Base-by-base conservation (phyloP, 805 yeast species). In the Wickerhamomyces queroliae region DNA sequence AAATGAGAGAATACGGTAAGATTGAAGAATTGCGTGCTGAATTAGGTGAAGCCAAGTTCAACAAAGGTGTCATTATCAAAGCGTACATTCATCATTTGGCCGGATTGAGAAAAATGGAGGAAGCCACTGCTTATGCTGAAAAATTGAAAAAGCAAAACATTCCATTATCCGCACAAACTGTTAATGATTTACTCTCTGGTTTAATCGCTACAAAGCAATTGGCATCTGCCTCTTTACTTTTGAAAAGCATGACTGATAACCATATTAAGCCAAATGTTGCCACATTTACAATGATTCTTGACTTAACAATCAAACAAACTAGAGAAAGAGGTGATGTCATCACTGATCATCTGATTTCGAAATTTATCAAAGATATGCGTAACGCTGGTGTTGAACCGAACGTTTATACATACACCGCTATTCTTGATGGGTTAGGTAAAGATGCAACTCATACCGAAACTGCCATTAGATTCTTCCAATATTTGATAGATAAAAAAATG, bases 231-330 rank as follows among this genome's bases (percentile, higher is more conserved):
- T 63, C 64, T n/a, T 66, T 63, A n/a, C 63, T 75, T 12, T 57
- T 82, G 31, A 62, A 67, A 25, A 62, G 63, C 42, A 71, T 80
- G 76, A 54, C 52, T 29, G 55, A 55, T 24, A 42, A 62, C 20
- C 54, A 61, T 3, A 56, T 80, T 19, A 50, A 64, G 27, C 82
- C 83, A 21, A 85, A 79, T 53, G 66, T 77, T 34, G 77, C 77
- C 15, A 80, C 90, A 2, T 76, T 76, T 58, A 72, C 89, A 4
- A 70, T 74, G 26, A 60, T 80, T 19, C 66, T 81, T 38, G 79
- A 80, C 49, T 58, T 70, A 38, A 64, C 70, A 46, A 66, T 80
- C 61, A 76, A 75, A 52, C 41, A 61, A 26, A 62, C 67, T 25
- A 59, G 59, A 29, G 62, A 61, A n/a, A 63, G 70, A 26, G 77